Evolutionary conservation across 2,329 filamentous ascomycete genomes (phyloP).

Genomic region (Hymenoscyphus repandus): DNA sequence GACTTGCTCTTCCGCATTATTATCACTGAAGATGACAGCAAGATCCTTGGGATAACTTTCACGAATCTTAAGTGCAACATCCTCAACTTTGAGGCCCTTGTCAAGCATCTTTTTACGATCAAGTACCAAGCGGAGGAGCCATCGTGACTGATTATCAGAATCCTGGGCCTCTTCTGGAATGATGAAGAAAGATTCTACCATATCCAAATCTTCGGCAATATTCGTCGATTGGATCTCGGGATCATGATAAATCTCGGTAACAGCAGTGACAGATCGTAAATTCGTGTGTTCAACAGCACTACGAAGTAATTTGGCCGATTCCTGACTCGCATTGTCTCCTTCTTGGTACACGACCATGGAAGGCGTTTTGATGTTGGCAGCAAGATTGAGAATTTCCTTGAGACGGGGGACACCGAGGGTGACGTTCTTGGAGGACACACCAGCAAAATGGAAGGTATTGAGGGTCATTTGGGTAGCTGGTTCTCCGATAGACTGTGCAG

Average conservation of each 20-base stretch:
- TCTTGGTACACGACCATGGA: constrained; percentile 90
- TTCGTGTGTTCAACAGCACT: constrained; percentile 93
- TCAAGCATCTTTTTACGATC: constrained; percentile 93
- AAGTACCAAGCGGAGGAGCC: constrained; percentile 89
- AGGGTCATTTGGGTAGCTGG: constrained; percentile 99
- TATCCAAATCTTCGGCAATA: constrained; percentile 82
- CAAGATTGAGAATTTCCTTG: constrained; percentile 98
- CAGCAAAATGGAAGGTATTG: constrained; percentile 99
- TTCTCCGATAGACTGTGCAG: constrained; percentile 97
- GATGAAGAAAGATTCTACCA: constrained; percentile 95
- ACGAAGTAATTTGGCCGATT: constrained; percentile 78
- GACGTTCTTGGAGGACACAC: constrained; percentile 99
- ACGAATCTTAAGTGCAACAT: constrained; percentile 87
- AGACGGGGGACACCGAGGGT: constrained; percentile 97
- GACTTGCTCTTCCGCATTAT: constrained; percentile 93
- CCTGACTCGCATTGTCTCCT: constrained; percentile 59
- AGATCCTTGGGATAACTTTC: constrained; percentile 80
- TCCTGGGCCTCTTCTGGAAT: constrained; percentile 72
- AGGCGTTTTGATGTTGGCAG: constrained; percentile 96
- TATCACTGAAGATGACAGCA: constrained; percentile 93
- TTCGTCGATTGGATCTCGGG: constrained; percentile 81
- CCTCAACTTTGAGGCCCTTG: constrained; percentile 85
- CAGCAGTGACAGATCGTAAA: constrained; percentile 81
- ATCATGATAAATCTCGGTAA: constrained; percentile 97
- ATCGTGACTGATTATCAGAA: constrained; percentile 77